Evolutionary conservation across 495 filamentous ascomycete genomes (phyloP).

Genomic region (Aspergillus wentii): DNA sequence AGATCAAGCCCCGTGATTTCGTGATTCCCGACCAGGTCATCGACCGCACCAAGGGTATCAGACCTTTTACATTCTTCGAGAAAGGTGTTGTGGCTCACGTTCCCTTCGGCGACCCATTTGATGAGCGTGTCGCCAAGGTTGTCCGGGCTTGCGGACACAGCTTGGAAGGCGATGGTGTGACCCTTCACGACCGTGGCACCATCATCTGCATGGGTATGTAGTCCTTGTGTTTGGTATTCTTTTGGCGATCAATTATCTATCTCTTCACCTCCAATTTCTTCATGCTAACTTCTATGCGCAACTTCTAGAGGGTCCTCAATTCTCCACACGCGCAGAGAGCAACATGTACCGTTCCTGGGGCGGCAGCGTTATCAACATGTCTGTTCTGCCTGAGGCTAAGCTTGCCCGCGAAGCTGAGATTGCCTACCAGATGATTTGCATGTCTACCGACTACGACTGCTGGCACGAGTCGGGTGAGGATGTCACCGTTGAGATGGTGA

Average conservation of each 20-base stretch:
- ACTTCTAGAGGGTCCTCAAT: slow-evolving; percentile 83
- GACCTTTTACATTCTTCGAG: slow-evolving; percentile 95
- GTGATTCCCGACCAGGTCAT: slow-evolving; percentile 94
- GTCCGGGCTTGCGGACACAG: slow-evolving; percentile 67
- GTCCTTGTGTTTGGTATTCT: not conserved
- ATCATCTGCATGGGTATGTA: slow-evolving; percentile 83
- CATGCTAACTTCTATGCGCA: not conserved
- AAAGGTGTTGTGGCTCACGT: slow-evolving; percentile 90
- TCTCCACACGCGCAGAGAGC: slow-evolving; percentile 94
- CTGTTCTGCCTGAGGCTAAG: slow-evolving; percentile 91
- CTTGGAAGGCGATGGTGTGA: slow-evolving; percentile 72
- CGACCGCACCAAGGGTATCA: slow-evolving; percentile 91
- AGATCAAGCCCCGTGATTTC: slow-evolving; percentile 92
- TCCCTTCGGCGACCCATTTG: slow-evolving; percentile 93
- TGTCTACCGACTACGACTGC: slow-evolving; percentile 99
- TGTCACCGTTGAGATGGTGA: slow-evolving; percentile 95
- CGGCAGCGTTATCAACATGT: slow-evolving; percentile 96
- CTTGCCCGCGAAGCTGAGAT: slow-evolving; percentile 95
- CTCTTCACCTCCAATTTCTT: not conserved
- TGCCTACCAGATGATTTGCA: slow-evolving; percentile 96
- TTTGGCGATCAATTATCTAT: slow-evolving; percentile 6
- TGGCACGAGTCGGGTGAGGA: slow-evolving; percentile 72
- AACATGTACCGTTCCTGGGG: slow-evolving; percentile 91
- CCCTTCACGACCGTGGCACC: slow-evolving; percentile 71
- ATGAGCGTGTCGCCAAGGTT: slow-evolving; percentile 65